These are phyloP conservation scores for Penicillium verrucosum DNA, from an alignment of 2,329 filamentous ascomycete genomes.

Conservation along the genomic window DNA sequence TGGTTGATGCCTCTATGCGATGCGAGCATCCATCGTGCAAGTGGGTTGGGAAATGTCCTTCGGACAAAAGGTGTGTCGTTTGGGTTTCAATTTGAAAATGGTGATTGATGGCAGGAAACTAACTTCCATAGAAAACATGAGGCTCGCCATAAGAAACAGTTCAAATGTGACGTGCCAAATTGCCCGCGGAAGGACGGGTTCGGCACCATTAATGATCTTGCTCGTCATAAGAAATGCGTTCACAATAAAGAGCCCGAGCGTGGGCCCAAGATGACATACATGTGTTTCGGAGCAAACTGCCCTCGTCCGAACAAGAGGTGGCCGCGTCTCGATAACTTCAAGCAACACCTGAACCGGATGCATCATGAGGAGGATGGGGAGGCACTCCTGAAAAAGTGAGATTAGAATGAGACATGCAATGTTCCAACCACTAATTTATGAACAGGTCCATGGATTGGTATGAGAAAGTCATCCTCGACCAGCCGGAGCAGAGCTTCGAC, in stretches of 20 bases:
- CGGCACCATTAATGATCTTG: constrained; percentile 74
- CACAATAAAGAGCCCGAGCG: constrained; percentile 54
- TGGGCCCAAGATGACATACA: constrained; percentile 53
- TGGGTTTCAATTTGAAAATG: neutral
- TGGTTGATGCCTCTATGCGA: constrained; percentile 42
- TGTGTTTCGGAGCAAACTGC: constrained; percentile 59
- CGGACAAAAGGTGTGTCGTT: constrained; percentile 39
- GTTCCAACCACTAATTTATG: neutral
- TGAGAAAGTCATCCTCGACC: constrained; percentile 25
- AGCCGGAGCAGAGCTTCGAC: constrained; percentile 13
- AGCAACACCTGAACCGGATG: constrained; percentile 69
- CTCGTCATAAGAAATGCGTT: constrained; percentile 71
- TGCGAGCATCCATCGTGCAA: constrained; percentile 32
- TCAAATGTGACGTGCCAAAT: constrained; percentile 55
- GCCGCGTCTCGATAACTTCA: constrained; percentile 84
- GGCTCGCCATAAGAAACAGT: constrained; percentile 66
- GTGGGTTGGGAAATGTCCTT: constrained; percentile 41
- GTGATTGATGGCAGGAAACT: constrained; percentile 1
- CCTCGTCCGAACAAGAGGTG: constrained; percentile 64
- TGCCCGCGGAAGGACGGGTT: constrained; percentile 67
- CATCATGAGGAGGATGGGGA: constrained; percentile 53
- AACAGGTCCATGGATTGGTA: constrained; percentile 35
- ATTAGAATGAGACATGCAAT: neutral
- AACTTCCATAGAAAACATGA: constrained; percentile 64
- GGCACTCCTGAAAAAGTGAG: constrained; percentile 50